Evolutionary conservation across 108 stramenopile species (phyloP).

Genomic region (Bacterosira constricta): DNA sequence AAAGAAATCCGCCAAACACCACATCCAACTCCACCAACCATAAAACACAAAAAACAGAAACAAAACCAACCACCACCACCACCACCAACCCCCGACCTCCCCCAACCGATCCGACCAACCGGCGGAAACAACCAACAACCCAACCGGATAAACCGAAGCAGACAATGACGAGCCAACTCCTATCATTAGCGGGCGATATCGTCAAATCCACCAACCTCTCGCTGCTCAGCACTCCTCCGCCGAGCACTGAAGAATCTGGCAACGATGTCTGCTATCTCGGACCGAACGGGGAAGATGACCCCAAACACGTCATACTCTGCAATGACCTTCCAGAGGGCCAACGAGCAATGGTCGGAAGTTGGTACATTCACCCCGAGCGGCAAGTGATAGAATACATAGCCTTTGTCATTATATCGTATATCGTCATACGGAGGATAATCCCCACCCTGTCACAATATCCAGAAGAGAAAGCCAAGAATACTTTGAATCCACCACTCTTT

Average conservation of each 20-base stretch:
- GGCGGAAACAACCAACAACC: too few relatives aligned
- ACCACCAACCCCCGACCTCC: too few relatives aligned
- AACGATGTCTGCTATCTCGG: constrained; percentile 52
- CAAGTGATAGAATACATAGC: constrained; percentile 43
- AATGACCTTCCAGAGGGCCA: constrained; percentile 47
- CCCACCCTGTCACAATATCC: constrained; percentile 36
- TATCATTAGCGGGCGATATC: constrained; percentile 28
- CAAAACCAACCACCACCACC: too few relatives aligned
- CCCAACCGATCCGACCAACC: too few relatives aligned
- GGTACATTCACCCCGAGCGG: constrained; percentile 48
- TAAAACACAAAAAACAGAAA: too few relatives aligned
- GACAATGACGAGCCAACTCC: not conserved
- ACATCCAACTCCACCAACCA: too few relatives aligned
- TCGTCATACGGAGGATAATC: constrained; percentile 18
- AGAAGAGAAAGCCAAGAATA: constrained; percentile 14
- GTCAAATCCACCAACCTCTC: constrained; percentile 42
- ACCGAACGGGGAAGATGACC: constrained; percentile 35
- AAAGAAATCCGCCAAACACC: too few relatives aligned
- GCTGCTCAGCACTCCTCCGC: constrained; percentile 34
- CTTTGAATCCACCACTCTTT: constrained; percentile 29
- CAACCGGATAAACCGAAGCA: too few relatives aligned
- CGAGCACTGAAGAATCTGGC: constrained; percentile 32
- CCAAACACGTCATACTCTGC: constrained; percentile 30
- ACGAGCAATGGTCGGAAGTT: constrained; percentile 45
- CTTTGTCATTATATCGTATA: constrained; percentile 23